Base-by-base conservation (phyloP, 257 asterid genomes). In the Striga asiatica region DNA sequence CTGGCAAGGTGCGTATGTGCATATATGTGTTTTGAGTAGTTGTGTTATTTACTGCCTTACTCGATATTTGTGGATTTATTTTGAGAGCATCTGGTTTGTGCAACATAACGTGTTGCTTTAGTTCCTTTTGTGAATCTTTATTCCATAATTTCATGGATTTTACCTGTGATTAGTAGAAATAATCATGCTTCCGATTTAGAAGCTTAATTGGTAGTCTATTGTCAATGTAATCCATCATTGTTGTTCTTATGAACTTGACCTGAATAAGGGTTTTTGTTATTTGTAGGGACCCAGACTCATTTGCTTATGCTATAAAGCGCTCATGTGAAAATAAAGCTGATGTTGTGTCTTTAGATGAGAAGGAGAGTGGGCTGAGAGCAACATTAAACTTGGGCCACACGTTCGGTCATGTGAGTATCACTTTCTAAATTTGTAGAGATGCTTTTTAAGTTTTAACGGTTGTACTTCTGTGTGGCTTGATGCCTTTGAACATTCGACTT, bases 381-480 rank as follows among this genome's bases (percentile, higher is more conserved):
- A 88, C 99, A 24, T 65, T 92, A 73, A 88, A 92, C 82, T 72
- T 92, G 88, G 99, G 99, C 58, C 99, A 92, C 80, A 92, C 97
- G 35, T 92, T 92, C 60, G 99, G 95, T 58, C 99, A 92, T 65
- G 98, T 87, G 75, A 78, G 94, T 67, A 21, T 38, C 62, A 42
- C 11, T 66, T 72, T 56, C 53, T 48, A 31, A 10, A 34, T 50
- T 32, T 32, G 31, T 7, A 11, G 34, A 38, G 34, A 38, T 34
- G 48, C 48, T 41, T 22, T 16, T 41, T 41, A 25, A 35, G 50
- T 17, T 41, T 37, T 38, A 24, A 32, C 27, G 22, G 20, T 56
- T 28, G 27, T 20, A 16, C 42, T 66, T 35, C 29, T 38, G 21
- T 47, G 19, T 8, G 27, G 17, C 12, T 13, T 24, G 16, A 25